phyloP scores from a whole-genome alignment of 257 asterid species.

The Solanum pinnatisectum region DNA sequence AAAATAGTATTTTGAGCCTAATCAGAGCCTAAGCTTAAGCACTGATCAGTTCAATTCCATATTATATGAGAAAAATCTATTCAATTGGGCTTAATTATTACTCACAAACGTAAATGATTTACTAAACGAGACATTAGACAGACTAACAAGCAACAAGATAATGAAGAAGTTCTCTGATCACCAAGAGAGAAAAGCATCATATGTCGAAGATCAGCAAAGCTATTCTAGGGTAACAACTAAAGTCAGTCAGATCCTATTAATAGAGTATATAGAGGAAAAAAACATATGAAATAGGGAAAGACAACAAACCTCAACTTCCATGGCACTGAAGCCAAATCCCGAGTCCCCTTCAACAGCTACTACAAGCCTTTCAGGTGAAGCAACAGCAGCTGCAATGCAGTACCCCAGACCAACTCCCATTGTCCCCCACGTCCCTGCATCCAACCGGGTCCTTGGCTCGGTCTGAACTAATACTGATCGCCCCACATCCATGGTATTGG shows the following conservation, averaged over 20 bases:
- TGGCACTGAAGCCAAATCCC: slow-evolving; percentile 94
- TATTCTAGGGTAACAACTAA: not conserved
- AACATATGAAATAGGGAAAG: not conserved
- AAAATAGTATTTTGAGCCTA: not conserved
- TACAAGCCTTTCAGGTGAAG: slow-evolving; percentile 72
- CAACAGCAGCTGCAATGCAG: slow-evolving; percentile 96
- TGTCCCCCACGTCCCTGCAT: slow-evolving; percentile 98
- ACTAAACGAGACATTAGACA: not conserved
- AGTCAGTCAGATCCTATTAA: not conserved
- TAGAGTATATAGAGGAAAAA: not conserved
- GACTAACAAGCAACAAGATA: not conserved
- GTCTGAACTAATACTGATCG: slow-evolving; percentile 73
- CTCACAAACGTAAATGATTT: not conserved
- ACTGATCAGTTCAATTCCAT: not conserved
- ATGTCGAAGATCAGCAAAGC: not conserved
- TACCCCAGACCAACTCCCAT: slow-evolving; percentile 98
- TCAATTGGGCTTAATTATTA: not conserved
- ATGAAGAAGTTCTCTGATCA: not conserved
- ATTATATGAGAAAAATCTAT: not conserved
- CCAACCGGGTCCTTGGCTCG: slow-evolving; percentile 90
- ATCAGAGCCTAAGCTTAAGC: not conserved
- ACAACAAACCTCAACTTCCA: slow-evolving; percentile 82
- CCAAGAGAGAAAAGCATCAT: not conserved
- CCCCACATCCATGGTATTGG: slow-evolving; percentile 91
- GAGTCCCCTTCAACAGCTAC: slow-evolving; percentile 99